A percentile compares a stretch with the other conserved stretches of the same genome.
Evolutionary conservation across 345 rosid species (phyloP).

Genomic region (Combretum micranthum): DNA sequence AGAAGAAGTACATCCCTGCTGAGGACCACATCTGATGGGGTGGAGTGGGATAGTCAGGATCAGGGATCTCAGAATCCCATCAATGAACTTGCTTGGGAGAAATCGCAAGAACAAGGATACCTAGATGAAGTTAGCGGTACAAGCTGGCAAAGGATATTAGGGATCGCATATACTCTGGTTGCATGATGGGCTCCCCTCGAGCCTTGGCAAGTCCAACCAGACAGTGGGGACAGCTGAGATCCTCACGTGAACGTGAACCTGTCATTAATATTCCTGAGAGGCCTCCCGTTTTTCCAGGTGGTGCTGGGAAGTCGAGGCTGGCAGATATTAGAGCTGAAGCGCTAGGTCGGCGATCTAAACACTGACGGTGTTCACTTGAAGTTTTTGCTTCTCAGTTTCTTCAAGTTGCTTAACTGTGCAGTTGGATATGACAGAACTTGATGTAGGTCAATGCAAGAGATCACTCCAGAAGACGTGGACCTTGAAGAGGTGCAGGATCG

Average conservation of each 20-base stretch:
- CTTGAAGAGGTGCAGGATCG: too few relatives aligned
- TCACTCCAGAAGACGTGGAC: too few relatives aligned
- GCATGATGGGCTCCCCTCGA: slow-evolving; percentile 39
- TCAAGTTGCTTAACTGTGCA: too few relatives aligned
- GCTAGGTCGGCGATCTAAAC: slow-evolving; percentile 4
- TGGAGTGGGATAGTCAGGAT: slow-evolving; percentile 54
- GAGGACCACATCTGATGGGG: slow-evolving; percentile 81
- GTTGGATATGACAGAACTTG: too few relatives aligned
- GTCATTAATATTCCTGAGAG: slow-evolving; percentile 35
- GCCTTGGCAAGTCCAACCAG: slow-evolving; percentile 45
- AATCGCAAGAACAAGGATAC: slow-evolving; percentile 32
- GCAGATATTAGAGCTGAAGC: slow-evolving; percentile 14
- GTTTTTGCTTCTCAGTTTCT: too few relatives aligned
- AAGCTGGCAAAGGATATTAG: slow-evolving; percentile 53
- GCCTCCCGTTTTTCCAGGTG: slow-evolving; percentile 47
- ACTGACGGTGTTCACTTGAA: slow-evolving; percentile 1
- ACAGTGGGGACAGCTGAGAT: slow-evolving; percentile 14
- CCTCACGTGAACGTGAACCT: slow-evolving; percentile 24
- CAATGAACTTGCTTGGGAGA: slow-evolving; percentile 55
- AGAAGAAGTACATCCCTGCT: slow-evolving; percentile 62
- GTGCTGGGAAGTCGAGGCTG: slow-evolving; percentile 51
- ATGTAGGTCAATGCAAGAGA: too few relatives aligned
- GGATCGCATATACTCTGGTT: slow-evolving; percentile 51
- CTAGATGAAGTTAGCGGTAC: slow-evolving; percentile 58
- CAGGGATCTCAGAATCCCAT: slow-evolving; percentile 39